Conservation (phyloP, 805 yeast genomes). For the Hagleromyces aurorensis region DNA sequence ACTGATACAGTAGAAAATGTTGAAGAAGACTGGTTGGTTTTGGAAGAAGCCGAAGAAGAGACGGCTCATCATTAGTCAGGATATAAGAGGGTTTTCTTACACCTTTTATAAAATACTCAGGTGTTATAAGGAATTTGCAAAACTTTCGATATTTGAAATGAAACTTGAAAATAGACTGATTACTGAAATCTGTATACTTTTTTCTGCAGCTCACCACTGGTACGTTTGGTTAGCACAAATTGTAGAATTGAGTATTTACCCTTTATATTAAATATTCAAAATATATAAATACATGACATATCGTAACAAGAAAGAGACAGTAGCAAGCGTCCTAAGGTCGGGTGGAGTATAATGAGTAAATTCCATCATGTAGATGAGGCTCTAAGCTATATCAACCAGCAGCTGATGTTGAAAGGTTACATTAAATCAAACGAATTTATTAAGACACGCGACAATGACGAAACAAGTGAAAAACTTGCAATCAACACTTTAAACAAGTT, state of each 20-base stretch:
- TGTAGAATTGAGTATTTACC: neutral
- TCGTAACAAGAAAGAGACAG: neutral
- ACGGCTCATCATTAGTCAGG: constrained; percentile 44
- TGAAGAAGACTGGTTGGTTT: constrained; percentile 70
- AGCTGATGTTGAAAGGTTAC: constrained; percentile 13
- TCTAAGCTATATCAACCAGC: constrained; percentile 15
- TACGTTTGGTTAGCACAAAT: neutral
- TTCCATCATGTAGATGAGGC: constrained; percentile 19
- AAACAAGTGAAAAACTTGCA: constrained; percentile 11
- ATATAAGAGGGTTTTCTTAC: no score
- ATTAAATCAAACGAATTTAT: constrained; percentile 7
- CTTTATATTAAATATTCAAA: neutral
- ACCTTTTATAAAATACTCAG: no score
- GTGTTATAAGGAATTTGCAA: no score
- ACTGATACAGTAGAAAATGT: constrained; percentile 20
- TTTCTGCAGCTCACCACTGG: constrained; percentile 1
- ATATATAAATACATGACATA: constrained; percentile 2
- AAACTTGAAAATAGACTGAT: constrained; percentile 1
- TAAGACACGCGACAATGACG: constrained; percentile 4
- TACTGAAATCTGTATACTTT: constrained; percentile 1
- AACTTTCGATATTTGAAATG: constrained; percentile 3
- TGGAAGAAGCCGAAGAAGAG: constrained; percentile 58
- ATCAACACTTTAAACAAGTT: constrained; percentile 21
- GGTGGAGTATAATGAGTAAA: constrained; percentile 2
- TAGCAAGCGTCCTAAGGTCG: constrained; percentile 1